These are phyloP conservation scores for Macrolepiota fuliginosa DNA, from an alignment of 768 basidiomycete genomes.

Conservation along the genomic window DNA sequence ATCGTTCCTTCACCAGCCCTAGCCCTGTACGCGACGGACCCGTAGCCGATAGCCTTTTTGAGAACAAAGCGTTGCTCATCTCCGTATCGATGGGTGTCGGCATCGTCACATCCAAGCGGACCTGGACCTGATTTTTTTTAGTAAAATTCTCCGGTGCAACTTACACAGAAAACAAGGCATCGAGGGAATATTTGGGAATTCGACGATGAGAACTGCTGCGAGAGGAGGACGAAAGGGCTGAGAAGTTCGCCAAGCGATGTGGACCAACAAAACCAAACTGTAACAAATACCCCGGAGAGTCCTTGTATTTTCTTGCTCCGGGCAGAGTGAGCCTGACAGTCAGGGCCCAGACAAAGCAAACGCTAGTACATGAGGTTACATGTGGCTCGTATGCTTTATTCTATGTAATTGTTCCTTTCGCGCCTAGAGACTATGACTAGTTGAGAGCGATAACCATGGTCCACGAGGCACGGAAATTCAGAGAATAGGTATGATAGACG, in stretches of 20 bases:
- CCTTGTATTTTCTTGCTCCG: background rate
- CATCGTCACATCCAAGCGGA: background rate
- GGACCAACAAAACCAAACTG: constrained; percentile 3
- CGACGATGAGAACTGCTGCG: background rate
- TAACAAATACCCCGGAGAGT: background rate
- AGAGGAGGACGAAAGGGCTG: background rate
- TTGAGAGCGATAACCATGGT: background rate
- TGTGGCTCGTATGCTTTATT: background rate
- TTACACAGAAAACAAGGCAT: background rate
- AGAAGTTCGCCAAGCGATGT: background rate
- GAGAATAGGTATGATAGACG: background rate
- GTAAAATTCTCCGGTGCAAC: too few species aligned
- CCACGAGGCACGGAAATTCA: background rate
- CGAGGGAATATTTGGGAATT: background rate
- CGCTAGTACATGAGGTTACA: background rate
- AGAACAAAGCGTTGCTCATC: background rate
- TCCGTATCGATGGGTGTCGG: background rate
- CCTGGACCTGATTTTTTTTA: background rate
- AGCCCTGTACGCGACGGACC: background rate
- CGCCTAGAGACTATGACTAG: background rate
- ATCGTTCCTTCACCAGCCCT: background rate
- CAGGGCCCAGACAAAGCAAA: background rate
- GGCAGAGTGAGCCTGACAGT: background rate
- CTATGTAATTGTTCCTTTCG: background rate
- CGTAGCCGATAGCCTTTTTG: background rate